phyloP scores from a whole-genome alignment of 176 grass and related monocot species.

The Avena insularis region DNA sequence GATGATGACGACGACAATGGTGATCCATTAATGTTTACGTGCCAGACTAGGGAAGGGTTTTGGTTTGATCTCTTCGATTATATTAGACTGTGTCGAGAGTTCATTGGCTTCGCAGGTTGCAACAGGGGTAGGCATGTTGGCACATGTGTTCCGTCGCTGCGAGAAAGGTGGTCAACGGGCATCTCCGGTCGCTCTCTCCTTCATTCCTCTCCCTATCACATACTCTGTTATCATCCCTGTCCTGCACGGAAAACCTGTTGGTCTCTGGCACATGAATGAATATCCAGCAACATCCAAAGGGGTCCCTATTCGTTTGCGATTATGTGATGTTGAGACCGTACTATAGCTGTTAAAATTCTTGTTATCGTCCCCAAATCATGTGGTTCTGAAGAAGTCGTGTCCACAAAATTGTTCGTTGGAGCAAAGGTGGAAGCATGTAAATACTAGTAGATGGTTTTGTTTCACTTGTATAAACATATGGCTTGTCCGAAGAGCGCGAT shows the following conservation, averaged over 20 bases:
- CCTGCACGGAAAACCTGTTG: background rate
- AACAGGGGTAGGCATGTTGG: background rate
- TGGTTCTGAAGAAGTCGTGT: background rate
- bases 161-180: constrained; percentile 40
- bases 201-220: constrained; percentile 14
- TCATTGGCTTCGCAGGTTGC: background rate
- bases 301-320: background rate
- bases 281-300: background rate
- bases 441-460: too few species aligned
- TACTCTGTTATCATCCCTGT: background rate
- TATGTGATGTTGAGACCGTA: background rate
- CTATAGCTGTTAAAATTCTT: background rate
- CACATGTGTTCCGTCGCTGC: background rate
- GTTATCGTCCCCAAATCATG: background rate
- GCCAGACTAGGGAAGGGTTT: background rate
- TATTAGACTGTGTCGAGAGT: background rate
- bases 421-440: too few species aligned
- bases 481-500: background rate
- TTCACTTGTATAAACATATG: background rate
- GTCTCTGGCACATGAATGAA: constrained; percentile 17
- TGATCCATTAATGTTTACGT: background rate
- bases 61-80: background rate
- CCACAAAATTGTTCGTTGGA: too few species aligned
- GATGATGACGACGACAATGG: background rate
- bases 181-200: constrained; percentile 28